Base-by-base conservation (phyloP, 2,329 filamentous ascomycete species). In the Alternaria brassicicola region DNA sequence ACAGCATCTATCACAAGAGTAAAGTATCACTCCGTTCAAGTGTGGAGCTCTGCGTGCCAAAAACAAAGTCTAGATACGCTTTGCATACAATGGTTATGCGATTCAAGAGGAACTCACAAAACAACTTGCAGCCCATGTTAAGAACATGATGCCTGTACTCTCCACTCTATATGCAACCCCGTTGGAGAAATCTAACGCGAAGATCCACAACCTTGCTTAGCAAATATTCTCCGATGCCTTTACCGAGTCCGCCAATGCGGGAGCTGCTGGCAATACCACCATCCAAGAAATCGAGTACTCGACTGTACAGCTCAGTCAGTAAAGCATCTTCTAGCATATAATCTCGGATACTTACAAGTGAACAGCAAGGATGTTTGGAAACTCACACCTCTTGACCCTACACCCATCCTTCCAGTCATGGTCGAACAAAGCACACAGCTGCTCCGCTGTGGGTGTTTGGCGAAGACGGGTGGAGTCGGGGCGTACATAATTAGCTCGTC, bases 401-500 rank as follows among this genome's bases (percentile, higher is more conserved):
- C n/a, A 38, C 9, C 36, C 36, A 38, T 57, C 55, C 8, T 62
- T 58, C 10, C 52, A 35, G 15, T 35, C 31, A 35, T 35, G 15
- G 5, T 35, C 31, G 31, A 35, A 35, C 31, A 35, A n/a, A 35
- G 15, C 31, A 35, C 31, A 35, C 31, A 35, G 31, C 31, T 15
- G 31, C 31, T 33, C 61, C 33, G 9, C 28, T 30, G 28, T 30
- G 28, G 28, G 28, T 30, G 10, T 30, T 30, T 8, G 5, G 28
- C 28, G 9, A 30, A 30, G 3, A 30, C 10, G 28, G 28, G 28
- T 30, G 28, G 28, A 8, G 79, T 78, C 50, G 80, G 61, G 4
- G 72, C 78, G n/a, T 80, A 71, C 8, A 69, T 71, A 31, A 80
- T 63, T 41, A 71, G 13, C 52, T 35, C 26, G 48, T 30, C 8